Base-by-base conservation (phyloP, 1,284 basidiomycete species). In the Rhizopogon hawkerae region DNA sequence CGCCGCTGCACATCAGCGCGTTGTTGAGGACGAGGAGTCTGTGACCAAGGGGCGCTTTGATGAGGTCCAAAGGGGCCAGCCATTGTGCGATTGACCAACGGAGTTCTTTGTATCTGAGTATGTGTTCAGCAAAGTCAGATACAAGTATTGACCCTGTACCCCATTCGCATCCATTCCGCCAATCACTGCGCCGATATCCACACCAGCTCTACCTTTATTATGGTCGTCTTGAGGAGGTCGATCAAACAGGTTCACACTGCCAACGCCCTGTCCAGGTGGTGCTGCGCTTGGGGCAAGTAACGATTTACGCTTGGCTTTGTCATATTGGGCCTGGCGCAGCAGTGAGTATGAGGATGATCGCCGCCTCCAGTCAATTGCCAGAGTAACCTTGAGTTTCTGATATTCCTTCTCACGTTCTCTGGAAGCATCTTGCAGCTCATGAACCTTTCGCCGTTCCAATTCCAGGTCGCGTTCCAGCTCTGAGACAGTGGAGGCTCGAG, bases 401-500 rank as follows among this genome's bases (percentile, higher is more conserved):
- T 91, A 92, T 57, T 91, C 89, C 58, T 86, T 89, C 56, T 90
- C 88, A 57, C 82, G 76, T 57, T 89, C 85, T 57, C 79, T 76
- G 4, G 83, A 73, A 1, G 77, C 69, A 35, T 92, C 88, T 59
- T 89, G 85, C 14, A 86, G 59, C 26, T 89, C 85, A 10, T 79
- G 75, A 16, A 77, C 72, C 59, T 83, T 87, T 13, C 86, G 75
- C 13, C 83, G 76, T 64, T 92, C 89, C 16, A 83, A 55, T 57
- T 90, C 89, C 36, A 91, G 72, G 55, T 91, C 89, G 26, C 79
- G 79, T 62, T 88, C 83, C 36, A 87, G 63, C 47, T 83, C 89
- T 90, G 57, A 52, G 52, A 35, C 36, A 35, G 34, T 26, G 42
- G 37, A 51, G 39, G 48, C 36, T 46, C 52, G 42, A 18, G 46